These are phyloP conservation scores for Hygrophorus russula DNA, from an alignment of 768 basidiomycete species.

Conservation along the genomic window DNA sequence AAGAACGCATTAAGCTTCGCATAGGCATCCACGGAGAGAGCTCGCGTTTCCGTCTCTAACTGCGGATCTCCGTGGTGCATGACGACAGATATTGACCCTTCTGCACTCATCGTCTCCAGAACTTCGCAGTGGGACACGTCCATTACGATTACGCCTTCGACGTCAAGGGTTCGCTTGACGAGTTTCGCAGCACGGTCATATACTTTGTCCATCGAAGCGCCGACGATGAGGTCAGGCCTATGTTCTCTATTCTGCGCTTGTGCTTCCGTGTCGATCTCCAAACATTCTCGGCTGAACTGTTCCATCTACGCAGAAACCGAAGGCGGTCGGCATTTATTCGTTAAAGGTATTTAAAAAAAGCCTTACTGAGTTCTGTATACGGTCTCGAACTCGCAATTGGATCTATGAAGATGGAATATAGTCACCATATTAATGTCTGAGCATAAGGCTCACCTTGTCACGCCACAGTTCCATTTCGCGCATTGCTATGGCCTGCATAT, in stretches of 20 bases:
- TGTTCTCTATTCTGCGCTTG: conserved; percentile 25
- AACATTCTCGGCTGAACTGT: conserved; percentile 86
- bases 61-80: conserved; percentile 60
- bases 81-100: conserved; percentile 55
- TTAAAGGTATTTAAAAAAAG: not conserved
- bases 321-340: not conserved
- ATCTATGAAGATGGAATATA: conserved; percentile 34
- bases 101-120: conserved; percentile 53
- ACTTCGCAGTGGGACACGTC: conserved; percentile 90
- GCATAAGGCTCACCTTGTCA: conserved; percentile 54
- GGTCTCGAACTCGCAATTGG: conserved; percentile 80
- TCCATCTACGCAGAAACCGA: conserved; percentile 55
- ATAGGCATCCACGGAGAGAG: conserved; percentile 62
- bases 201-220: conserved; percentile 69
- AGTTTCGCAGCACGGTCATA: conserved; percentile 87
- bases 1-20: conserved; percentile 69
- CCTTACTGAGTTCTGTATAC: conserved; percentile 79
- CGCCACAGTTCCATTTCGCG: conserved; percentile 94
- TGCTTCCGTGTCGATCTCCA: conserved; percentile 74
- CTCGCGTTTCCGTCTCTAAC: conserved; percentile 37
- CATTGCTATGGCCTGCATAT: conserved; percentile 68
- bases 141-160: conserved; percentile 86
- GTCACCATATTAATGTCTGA: not conserved
- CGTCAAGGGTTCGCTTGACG: conserved; percentile 81
- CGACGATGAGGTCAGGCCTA: conserved; percentile 22